Base-by-base conservation (phyloP, 768 basidiomycete genomes). In the Podaxis sp. region DNA sequence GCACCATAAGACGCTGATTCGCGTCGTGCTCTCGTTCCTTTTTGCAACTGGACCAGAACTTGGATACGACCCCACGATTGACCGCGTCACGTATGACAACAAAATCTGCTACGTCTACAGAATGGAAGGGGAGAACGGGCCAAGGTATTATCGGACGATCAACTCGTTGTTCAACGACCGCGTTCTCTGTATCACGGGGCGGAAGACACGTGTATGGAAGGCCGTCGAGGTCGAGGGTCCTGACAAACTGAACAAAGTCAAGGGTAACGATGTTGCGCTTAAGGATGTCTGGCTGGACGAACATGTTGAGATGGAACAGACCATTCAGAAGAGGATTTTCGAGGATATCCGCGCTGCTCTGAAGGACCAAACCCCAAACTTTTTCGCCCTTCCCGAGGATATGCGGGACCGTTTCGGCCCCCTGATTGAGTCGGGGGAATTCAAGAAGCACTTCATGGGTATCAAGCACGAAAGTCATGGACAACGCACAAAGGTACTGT, bases 271-370 rank as follows among this genome's bases (percentile, higher is more conserved):
- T 10, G 28, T 53, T 3, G 65, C 65, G 15, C 36, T 70, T 17
- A 67, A 68, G 54, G 66, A 70, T 37, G 66, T 67, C 7, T 70
- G 68, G 68, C 54, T 70, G 2, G 65, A 67, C 20, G 49, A 30
- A 1, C 17, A 20, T 5, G 54, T 65, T 4, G 11, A 30, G 7
- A 65, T 64, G 1, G 66, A 69, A 30, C 20, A 20, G 17, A 36
- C 67, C 12, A 65, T 68, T 30, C 67, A 69, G 44, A 12, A 53
- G 1, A 38, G 17, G 22, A 57, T 70, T 28, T 64, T 65, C 38
- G 15, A 60, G 10, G 56, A 50, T 22, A 15, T 44, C 41, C 12
- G 13, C 0, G 17, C 6, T 17, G 41, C 28, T 7, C 28, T 0
- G 28, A 30, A 30, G 6, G 28, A 7, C 28, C 6, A 30, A 30